Evolutionary conservation across 78 protist species (phyloP).

Genomic region (Dictyostelium capitatum): DNA sequence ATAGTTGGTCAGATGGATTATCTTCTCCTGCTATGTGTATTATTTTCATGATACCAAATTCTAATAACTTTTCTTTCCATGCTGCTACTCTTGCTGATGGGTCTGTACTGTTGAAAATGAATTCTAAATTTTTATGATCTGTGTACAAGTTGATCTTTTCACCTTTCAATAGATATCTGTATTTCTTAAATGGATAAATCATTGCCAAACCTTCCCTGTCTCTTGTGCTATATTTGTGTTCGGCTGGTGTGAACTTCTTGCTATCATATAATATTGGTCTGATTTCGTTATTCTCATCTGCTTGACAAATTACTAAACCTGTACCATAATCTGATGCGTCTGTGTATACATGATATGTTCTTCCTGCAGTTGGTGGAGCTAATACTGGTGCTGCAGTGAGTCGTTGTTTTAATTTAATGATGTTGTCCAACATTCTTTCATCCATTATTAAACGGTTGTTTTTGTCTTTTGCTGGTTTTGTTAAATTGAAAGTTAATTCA

Average conservation of each 20-base stretch:
- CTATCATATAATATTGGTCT: not conserved
- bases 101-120: no score
- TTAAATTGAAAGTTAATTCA: not conserved
- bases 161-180: no score
- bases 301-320: not conserved
- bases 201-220: not conserved
- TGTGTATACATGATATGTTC: not conserved
- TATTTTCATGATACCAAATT: no score
- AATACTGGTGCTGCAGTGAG: not conserved
- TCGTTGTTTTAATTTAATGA: no score
- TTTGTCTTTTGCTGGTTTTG: not conserved
- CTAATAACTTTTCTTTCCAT: no score
- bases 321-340: not conserved
- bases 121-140: no score
- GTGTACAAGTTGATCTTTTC: no score
- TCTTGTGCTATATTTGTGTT: not conserved
- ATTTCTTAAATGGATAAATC: no score
- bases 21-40: no score
- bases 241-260: no score
- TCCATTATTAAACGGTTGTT: not conserved
- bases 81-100: no score
- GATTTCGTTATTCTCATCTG: not conserved
- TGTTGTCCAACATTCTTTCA: not conserved
- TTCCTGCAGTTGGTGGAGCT: not conserved
- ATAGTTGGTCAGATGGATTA: no score